These are phyloP conservation scores for Daedalea quercina DNA, from an alignment of 768 basidiomycete genomes.

Conservation along the genomic window DNA sequence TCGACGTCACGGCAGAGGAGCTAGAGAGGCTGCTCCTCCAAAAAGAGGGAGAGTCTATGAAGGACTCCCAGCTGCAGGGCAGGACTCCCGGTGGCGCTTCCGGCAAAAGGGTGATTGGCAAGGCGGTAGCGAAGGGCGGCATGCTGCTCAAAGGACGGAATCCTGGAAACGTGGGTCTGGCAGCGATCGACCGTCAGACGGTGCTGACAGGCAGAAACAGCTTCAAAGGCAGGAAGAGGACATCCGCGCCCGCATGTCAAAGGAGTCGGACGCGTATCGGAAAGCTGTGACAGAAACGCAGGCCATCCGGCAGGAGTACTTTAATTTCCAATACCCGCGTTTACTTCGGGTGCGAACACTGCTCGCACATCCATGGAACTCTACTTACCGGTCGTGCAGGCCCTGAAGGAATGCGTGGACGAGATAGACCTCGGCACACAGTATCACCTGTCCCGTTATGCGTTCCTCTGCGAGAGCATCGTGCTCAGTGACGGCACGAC, in stretches of 20 bases:
- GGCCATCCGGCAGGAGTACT: conserved; percentile 91
- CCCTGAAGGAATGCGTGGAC: conserved; percentile 90
- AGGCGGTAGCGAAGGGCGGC: conserved; percentile 88
- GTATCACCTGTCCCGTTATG: conserved; percentile 92
- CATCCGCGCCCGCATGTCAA: conserved; percentile 77
- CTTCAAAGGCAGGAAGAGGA: conserved; percentile 95
- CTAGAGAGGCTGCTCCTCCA: conserved; percentile 86
- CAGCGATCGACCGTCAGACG: neutral
- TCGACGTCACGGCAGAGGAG: conserved; percentile 90
- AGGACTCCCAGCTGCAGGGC: conserved; percentile 68
- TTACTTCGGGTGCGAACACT: conserved; percentile 73
- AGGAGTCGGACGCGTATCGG: conserved; percentile 81
- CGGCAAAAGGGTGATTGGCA: conserved; percentile 81
- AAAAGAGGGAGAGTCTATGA: conserved; percentile 91
- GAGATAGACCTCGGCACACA: conserved; percentile 98
- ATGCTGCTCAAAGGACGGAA: conserved; percentile 88
- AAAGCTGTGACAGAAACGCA: conserved; percentile 90
- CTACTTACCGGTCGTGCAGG: conserved; percentile 16
- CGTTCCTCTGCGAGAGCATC: conserved; percentile 89
- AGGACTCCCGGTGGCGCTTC: conserved; percentile 50
- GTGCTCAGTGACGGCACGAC: conserved; percentile 85
- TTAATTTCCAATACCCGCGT: conserved; percentile 93
- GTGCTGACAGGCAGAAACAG: conserved; percentile 27
- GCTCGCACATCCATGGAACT: neutral
- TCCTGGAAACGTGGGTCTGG: conserved; percentile 62